phyloP scores from a whole-genome alignment of 805 yeast species.

The Saturnispora sekii region DNA sequence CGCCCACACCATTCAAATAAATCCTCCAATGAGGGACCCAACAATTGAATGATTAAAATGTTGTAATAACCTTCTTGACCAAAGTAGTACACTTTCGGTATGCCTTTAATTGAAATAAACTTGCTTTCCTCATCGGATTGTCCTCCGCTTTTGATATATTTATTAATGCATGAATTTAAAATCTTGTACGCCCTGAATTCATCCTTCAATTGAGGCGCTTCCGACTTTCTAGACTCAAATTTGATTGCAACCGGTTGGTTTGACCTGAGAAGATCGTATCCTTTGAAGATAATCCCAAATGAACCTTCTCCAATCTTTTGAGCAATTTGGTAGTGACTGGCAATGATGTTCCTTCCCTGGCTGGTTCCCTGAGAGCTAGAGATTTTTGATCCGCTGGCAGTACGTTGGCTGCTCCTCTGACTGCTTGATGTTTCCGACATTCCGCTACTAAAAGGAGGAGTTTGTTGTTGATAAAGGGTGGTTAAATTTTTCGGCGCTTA shows the following conservation, averaged over 20 bases:
- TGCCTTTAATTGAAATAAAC: conserved; percentile 38
- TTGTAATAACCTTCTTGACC: conserved; percentile 82
- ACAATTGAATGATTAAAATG: conserved; percentile 63
- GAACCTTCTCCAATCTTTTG: conserved; percentile 85
- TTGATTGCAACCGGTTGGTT: conserved; percentile 61
- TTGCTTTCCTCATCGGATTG: conserved; percentile 14
- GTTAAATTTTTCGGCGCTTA: too few species aligned
- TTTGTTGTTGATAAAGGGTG: conserved; percentile 2
- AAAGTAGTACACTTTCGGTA: conserved; percentile 76
- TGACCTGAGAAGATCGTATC: conserved; percentile 59
- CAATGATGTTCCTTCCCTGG: conserved; percentile 28
- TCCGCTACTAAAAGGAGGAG: neutral
- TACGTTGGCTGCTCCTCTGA: neutral
- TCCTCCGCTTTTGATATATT: conserved; percentile 16
- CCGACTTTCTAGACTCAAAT: conserved; percentile 68
- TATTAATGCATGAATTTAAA: conserved; percentile 43
- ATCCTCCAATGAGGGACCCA: conserved; percentile 81
- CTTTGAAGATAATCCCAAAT: conserved; percentile 78
- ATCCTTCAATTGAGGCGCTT: conserved; percentile 76
- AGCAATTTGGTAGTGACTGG: conserved; percentile 67
- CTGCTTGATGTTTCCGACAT: conserved; percentile 4
- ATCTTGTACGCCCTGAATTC: conserved; percentile 73
- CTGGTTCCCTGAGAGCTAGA: too few species aligned
- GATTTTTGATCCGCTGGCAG: neutral
- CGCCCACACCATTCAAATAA: conserved; percentile 85